A percentile compares a stretch with the other conserved stretches of the same genome.
Conservation (phyloP, 225 moss, liverwort and hornwort species). For the Straminergon stramineum region DNA sequence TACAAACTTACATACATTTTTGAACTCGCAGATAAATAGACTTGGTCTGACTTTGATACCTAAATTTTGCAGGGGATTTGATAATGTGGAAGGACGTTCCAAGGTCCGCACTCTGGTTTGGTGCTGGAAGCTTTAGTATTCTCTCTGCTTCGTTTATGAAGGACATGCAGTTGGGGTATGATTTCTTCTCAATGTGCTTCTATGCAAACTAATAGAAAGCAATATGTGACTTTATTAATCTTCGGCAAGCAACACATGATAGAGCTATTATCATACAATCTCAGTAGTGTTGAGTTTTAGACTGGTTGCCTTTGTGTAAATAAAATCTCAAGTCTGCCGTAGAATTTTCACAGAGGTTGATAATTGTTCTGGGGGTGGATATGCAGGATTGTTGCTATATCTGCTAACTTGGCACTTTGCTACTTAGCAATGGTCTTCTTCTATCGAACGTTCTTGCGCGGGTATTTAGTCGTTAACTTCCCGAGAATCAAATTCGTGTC, state of each 20-base stretch:
- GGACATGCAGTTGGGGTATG: constrained; percentile 76
- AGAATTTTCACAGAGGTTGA: background rate
- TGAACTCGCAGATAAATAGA: background rate
- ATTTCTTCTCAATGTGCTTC: background rate
- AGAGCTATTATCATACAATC: background rate
- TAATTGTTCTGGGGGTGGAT: background rate
- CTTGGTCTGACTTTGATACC: background rate
- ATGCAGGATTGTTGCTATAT: constrained; percentile 64
- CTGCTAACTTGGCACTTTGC: constrained; percentile 68
- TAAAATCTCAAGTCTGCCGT: background rate
- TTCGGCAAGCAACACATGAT: background rate
- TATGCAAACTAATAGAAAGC: background rate
- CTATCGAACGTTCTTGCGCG: constrained; percentile 73
- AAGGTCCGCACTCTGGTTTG: constrained; percentile 79
- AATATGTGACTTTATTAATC: background rate
- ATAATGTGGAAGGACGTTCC: constrained; percentile 95
- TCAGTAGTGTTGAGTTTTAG: background rate
- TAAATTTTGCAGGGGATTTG: constrained; percentile 55
- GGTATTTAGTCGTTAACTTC: constrained; percentile 37
- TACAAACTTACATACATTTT: background rate
- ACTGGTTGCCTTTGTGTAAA: background rate
- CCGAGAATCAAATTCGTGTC: background rate
- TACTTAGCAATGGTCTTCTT: constrained; percentile 77
- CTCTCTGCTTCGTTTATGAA: constrained; percentile 78
- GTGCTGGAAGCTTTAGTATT: constrained; percentile 84